These are phyloP conservation scores for Sicyos edulis DNA, from an alignment of 306 rosid genomes.

Conservation along the genomic window DNA sequence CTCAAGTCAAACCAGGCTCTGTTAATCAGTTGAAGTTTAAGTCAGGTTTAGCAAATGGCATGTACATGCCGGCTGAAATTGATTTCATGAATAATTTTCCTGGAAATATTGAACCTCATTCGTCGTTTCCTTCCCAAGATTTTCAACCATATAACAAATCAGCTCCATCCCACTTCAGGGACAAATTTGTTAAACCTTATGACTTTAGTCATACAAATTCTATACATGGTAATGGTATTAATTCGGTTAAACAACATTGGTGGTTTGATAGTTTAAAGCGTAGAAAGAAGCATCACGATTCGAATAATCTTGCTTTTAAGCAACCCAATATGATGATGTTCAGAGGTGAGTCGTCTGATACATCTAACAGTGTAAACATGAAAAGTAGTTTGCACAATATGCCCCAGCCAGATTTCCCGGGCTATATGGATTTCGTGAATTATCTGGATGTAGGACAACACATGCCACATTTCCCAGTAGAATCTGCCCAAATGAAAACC, in stretches of 20 bases:
- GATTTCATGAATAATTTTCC: slow-evolving; percentile 26
- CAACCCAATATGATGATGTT: slow-evolving; percentile 31
- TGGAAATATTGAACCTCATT: slow-evolving; percentile 22
- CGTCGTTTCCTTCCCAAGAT: slow-evolving; percentile 29
- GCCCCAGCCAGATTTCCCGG: slow-evolving; percentile 19
- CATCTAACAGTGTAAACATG: slow-evolving; percentile 26
- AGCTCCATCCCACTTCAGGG: slow-evolving; percentile 23
- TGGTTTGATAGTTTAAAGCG: slow-evolving; percentile 38
- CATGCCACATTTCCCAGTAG: slow-evolving; percentile 26
- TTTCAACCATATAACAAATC: slow-evolving; percentile 34
- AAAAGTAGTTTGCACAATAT: slow-evolving; percentile 21
- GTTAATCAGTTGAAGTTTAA: slow-evolving; percentile 18
- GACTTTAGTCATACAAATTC: slow-evolving; percentile 30
- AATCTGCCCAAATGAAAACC: slow-evolving; percentile 22
- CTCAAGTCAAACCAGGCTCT: slow-evolving; percentile 26
- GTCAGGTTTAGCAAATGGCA: slow-evolving; percentile 25
- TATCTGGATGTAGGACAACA: slow-evolving; percentile 27
- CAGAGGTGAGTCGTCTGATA: slow-evolving; percentile 32
- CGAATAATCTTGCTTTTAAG: slow-evolving; percentile 25
- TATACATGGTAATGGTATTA: slow-evolving; percentile 33
- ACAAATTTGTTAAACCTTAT: slow-evolving; percentile 26
- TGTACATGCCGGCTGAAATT: slow-evolving; percentile 30
- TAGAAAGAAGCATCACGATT: slow-evolving; percentile 42
- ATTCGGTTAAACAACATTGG: slow-evolving; percentile 31
- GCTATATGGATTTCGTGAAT: slow-evolving; percentile 17